Evolutionary conservation across 139 green algal genomes (phyloP).

Genomic region (Mesostigma viride): DNA sequence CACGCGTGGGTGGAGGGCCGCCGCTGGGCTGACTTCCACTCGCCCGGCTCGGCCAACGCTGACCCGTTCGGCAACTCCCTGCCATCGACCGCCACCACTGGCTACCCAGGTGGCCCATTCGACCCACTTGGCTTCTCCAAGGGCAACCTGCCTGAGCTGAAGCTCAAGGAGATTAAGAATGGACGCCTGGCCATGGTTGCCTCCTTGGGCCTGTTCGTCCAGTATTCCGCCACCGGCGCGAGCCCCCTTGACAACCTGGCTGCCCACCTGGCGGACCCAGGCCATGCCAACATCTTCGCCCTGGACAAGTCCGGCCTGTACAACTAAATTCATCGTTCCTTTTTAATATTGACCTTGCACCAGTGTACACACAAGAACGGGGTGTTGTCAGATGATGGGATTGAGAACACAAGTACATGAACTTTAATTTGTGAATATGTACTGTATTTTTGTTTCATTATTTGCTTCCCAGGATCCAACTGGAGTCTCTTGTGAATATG

Average conservation of each 20-base stretch:
- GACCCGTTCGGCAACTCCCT: slow-evolving; percentile 14
- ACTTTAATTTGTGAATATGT: no score
- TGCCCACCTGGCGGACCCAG: slow-evolving; percentile 28
- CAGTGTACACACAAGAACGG: no score
- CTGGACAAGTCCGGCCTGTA: no score
- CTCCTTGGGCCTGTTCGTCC: slow-evolving; percentile 57
- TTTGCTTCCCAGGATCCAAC: no score
- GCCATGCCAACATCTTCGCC: slow-evolving; percentile 30
- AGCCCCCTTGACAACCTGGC: slow-evolving; percentile 30
- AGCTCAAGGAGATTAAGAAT: slow-evolving; percentile 68
- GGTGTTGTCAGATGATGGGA: no score
- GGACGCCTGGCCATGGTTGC: slow-evolving; percentile 59
- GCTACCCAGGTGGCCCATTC: slow-evolving; percentile 56
- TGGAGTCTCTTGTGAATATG: no score
- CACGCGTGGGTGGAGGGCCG: slow-evolving; percentile 44
- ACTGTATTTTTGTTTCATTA: no score
- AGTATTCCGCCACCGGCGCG: slow-evolving; percentile 41
- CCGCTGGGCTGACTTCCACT: slow-evolving; percentile 43
- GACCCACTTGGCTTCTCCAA: slow-evolving; percentile 42
- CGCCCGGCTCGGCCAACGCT: slow-evolving; percentile 36
- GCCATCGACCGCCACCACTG: no score
- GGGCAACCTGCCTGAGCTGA: slow-evolving; percentile 33
- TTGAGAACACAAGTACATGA: no score
- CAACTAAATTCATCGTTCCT: no score
- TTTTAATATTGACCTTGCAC: no score